Conservation (phyloP, 768 basidiomycete genomes). For the Calocybe indica region DNA sequence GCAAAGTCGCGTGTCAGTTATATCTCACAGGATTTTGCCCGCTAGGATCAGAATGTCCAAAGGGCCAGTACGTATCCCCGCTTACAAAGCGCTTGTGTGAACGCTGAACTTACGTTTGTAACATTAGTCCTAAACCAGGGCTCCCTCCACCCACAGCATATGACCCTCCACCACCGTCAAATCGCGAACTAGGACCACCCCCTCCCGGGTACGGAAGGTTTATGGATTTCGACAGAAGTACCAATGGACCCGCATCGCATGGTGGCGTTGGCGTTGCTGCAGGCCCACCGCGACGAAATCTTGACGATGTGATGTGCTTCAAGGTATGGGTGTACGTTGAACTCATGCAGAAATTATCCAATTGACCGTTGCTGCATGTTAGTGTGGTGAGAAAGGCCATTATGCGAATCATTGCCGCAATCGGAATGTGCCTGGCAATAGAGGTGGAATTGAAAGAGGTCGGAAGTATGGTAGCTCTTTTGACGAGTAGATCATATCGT, state of each 20-base stretch:
- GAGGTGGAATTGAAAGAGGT: slow-evolving; percentile 72
- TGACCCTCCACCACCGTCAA: slow-evolving; percentile 71
- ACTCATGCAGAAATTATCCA: neutral
- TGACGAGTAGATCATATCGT: too few species aligned
- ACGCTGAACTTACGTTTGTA: slow-evolving; percentile 3
- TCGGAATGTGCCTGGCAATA: slow-evolving; percentile 84
- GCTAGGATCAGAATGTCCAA: slow-evolving; percentile 78
- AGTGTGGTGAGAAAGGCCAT: slow-evolving; percentile 93
- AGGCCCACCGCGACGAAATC: slow-evolving; percentile 54
- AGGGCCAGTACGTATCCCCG: slow-evolving; percentile 70
- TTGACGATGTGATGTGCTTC: slow-evolving; percentile 84
- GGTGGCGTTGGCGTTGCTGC: slow-evolving; percentile 16
- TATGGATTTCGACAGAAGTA: slow-evolving; percentile 62
- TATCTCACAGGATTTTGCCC: slow-evolving; percentile 95
- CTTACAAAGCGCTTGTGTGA: neutral
- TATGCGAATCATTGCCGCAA: slow-evolving; percentile 94
- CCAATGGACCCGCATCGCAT: slow-evolving; percentile 23
- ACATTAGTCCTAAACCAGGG: slow-evolving; percentile 57
- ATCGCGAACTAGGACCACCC: slow-evolving; percentile 81
- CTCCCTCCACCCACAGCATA: slow-evolving; percentile 20
- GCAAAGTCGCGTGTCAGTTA: slow-evolving; percentile 83
- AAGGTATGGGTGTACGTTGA: slow-evolving; percentile 44
- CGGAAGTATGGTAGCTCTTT: slow-evolving; percentile 28
- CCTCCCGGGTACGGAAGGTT: slow-evolving; percentile 88
- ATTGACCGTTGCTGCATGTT: slow-evolving; percentile 6